These are phyloP conservation scores for Gonapodya prolifera DNA, from an alignment of 192 early-diverging fungal genomes.

Conservation along the genomic window DNA sequence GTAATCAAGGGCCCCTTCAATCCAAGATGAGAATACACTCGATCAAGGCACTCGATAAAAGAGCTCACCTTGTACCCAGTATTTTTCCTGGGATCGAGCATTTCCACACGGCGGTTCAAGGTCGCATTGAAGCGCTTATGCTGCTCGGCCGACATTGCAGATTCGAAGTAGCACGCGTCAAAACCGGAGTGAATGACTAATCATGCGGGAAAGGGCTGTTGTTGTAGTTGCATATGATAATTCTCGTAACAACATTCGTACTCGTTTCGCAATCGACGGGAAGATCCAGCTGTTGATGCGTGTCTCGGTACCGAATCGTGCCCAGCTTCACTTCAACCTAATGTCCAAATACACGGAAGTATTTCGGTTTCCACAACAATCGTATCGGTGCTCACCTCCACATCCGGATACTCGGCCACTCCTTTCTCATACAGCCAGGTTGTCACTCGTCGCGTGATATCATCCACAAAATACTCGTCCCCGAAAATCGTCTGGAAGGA, in stretches of 20 bases:
- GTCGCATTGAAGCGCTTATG: conserved; percentile 73
- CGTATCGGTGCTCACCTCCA: neutral
- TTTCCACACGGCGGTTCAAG: conserved; percentile 59
- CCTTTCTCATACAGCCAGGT: neutral
- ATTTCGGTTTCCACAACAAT: neutral
- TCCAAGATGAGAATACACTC: conserved; percentile 18
- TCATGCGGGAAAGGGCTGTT: conserved; percentile 13
- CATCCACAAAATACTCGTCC: neutral
- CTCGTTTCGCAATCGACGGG: conserved; percentile 54
- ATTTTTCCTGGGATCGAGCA: conserved; percentile 13
- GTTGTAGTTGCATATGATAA: conserved; percentile 4
- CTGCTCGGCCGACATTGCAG: conserved; percentile 76
- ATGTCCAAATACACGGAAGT: neutral
- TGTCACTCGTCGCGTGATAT: neutral
- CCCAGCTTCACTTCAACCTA: conserved; percentile 83
- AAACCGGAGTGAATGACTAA: conserved; percentile 14
- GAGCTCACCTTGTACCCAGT: conserved; percentile 23
- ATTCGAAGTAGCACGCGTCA: conserved; percentile 48
- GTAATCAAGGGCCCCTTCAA: neutral
- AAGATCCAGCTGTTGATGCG: conserved; percentile 40
- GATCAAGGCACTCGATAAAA: neutral
- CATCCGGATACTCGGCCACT: neutral
- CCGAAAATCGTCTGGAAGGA: neutral
- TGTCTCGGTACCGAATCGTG: conserved; percentile 52
- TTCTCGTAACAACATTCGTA: too few relatives aligned